Evolutionary conservation across 768 basidiomycete genomes (phyloP).

Genomic region (Leccinum disarticulatum): DNA sequence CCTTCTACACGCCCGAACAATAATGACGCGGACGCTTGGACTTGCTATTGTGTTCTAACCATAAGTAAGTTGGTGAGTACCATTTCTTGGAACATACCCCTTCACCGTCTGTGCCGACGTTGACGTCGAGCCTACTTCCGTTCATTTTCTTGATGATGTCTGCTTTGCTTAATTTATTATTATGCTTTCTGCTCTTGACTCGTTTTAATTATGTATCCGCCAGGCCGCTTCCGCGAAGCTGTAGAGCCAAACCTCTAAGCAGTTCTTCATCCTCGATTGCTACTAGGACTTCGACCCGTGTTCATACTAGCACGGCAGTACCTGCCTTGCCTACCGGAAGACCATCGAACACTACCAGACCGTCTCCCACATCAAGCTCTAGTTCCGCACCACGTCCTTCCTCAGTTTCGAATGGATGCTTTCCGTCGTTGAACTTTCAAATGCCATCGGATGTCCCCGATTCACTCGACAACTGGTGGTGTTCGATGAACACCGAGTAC

Average conservation of each 20-base stretch:
- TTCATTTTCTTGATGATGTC: conserved; percentile 4
- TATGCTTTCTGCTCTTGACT: conserved; percentile 12
- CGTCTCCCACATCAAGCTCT: not conserved
- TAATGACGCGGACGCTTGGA: not conserved
- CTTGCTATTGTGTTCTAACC: conserved; percentile 4
- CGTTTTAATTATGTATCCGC: conserved; percentile 12
- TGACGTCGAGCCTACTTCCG: not conserved
- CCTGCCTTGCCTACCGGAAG: not conserved
- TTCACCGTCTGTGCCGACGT: not conserved
- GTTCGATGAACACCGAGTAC: conserved; percentile 59
- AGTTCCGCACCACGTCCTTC: not conserved
- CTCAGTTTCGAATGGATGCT: conserved; percentile 26
- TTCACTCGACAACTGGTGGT: conserved; percentile 61
- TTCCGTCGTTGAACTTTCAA: conserved; percentile 44
- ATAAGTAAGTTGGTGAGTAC: conserved; percentile 3
- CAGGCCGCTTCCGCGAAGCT: conserved; percentile 15
- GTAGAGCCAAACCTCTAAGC: not conserved
- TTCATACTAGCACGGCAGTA: not conserved
- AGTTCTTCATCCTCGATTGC: not conserved
- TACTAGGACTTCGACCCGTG: not conserved
- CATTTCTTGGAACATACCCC: not conserved
- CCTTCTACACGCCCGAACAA: not conserved
- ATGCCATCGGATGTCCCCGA: conserved; percentile 54
- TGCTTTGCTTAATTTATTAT: not conserved
- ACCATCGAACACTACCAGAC: not conserved